Base-by-base conservation (phyloP, 352 stramenopile genomes). In the Globisporangium cystogenes region DNA sequence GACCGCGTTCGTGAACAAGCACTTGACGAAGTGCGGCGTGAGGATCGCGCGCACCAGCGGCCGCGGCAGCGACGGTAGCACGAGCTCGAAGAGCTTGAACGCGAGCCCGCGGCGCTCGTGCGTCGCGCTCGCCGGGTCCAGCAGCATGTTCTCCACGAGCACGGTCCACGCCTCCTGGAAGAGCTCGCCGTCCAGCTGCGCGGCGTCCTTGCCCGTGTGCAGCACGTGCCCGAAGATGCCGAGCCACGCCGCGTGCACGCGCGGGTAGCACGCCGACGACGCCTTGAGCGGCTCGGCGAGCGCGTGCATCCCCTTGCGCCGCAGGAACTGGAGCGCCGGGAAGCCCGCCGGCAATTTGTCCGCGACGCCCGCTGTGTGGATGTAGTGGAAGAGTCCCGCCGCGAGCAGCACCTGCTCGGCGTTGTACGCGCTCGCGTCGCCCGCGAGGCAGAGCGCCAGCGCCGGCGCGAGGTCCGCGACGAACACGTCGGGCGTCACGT, bases 31-130 rank as follows among this genome's bases (percentile, higher is more conserved):
- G 31, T 80, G 73, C 10, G 80, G 82, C 36, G 82, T 92, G 8
- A 95, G 65, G 35, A 88, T 82, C 7, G 78, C 60, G 31, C 75
- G 72, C 20, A 92, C 48, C 27, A 86, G 48, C 8, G 74, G 48
- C 3, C 64, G 60, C 7, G 77, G 74, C 33, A 95, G 56, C 40
- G 67, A 57, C 6, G 75, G 68, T 7, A 86, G 59, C 41, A 91
- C 60, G 0, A 89, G 60, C 66, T 93, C 82, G 57, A 95, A 91
- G 44, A 95, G 57, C 67, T 95, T 95, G 51, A 95, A 62, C 43
- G 81, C 84, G 37, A 90, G 60, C 0, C 76, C 82, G 48, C 85
- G 78, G 36, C 84, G 82, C 46, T 92, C 84, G 65, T 95, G 84
- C 20, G 82, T 93, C 37, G 79, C 62, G 7, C 57, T 74, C 42